phyloP scores from a whole-genome alignment of 306 rosid genomes.

The Leucaena leucocephala region DNA sequence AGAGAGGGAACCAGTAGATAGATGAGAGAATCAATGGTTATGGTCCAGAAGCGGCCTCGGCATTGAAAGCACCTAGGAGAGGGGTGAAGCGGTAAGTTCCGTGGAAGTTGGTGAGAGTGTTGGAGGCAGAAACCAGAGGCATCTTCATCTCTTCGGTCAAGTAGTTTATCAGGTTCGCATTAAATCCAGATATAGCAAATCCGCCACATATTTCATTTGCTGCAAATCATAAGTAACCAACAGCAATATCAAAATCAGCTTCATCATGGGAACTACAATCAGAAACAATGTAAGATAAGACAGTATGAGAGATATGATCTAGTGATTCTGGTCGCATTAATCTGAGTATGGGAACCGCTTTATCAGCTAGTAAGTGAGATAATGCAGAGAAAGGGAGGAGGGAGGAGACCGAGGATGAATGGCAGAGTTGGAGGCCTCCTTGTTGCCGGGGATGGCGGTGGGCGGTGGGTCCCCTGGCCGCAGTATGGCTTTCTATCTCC shows the following conservation, averaged over 20 bases:
- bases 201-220: slow-evolving; percentile 82
- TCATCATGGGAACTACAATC: not conserved
- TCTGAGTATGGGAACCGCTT: not conserved
- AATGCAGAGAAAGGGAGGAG: not conserved
- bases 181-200: slow-evolving; percentile 67
- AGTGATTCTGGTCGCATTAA: not conserved
- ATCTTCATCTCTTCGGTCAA: slow-evolving; percentile 65
- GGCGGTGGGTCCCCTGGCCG: slow-evolving; percentile 1
- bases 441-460: not conserved
- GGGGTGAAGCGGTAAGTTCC: slow-evolving; percentile 74
- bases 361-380: not conserved
- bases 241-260: not conserved
- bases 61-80: slow-evolving; percentile 71
- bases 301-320: not conserved
- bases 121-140: slow-evolving; percentile 83
- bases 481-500: slow-evolving; percentile 37
- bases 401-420: slow-evolving; percentile 56
- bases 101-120: slow-evolving; percentile 70
- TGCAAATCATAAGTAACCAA: slow-evolving; percentile 26
- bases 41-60: slow-evolving; percentile 86
- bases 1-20: slow-evolving; percentile 57
- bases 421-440: slow-evolving; percentile 70
- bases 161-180: slow-evolving; percentile 72
- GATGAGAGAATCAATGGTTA: slow-evolving; percentile 55
- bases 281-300: not conserved